A percentile compares a stretch with the other conserved stretches of the same genome.
Evolutionary conservation across 192 early-diverging fungal genomes (phyloP).

Genomic region (Podochytrium sp.): DNA sequence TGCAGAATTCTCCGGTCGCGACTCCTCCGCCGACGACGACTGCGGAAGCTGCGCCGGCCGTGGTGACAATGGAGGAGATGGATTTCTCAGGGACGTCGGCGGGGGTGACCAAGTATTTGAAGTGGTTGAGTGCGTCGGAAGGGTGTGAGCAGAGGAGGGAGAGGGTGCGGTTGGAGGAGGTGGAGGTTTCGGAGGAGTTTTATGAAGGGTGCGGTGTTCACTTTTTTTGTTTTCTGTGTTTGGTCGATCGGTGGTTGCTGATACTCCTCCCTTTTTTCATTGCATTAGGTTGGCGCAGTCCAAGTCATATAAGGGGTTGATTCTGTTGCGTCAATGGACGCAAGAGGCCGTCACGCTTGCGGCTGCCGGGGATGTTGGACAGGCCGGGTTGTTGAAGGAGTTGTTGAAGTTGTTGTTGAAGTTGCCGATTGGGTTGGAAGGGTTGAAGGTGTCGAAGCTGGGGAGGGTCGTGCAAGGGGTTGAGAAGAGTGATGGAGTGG

Average conservation of each 20-base stretch:
- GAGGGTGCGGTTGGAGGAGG: neutral
- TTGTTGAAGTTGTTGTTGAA: slow-evolving; percentile 10
- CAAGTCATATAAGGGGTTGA: slow-evolving; percentile 15
- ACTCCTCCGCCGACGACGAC: neutral
- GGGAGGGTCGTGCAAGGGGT: neutral
- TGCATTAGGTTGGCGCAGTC: neutral
- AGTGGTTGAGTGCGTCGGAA: neutral
- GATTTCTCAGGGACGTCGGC: neutral
- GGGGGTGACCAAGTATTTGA: slow-evolving; percentile 11
- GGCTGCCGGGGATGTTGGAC: neutral
- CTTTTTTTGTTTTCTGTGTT: neutral
- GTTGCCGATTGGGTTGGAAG: slow-evolving; percentile 10
- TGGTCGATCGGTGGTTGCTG: neutral
- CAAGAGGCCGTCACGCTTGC: neutral
- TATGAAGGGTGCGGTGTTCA: slow-evolving; percentile 6
- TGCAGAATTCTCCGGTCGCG: neutral
- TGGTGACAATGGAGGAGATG: slow-evolving; percentile 11
- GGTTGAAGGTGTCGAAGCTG: neutral
- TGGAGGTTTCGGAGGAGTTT: slow-evolving; percentile 7
- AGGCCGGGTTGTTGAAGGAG: neutral
- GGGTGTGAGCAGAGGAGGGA: neutral
- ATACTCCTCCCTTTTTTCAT: neutral
- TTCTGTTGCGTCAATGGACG: slow-evolving; percentile 15
- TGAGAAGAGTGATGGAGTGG: neutral
- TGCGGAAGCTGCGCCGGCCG: neutral